Conservation (phyloP, 2,329 filamentous ascomycete genomes). For the Phaeomoniella chlamydospora region DNA sequence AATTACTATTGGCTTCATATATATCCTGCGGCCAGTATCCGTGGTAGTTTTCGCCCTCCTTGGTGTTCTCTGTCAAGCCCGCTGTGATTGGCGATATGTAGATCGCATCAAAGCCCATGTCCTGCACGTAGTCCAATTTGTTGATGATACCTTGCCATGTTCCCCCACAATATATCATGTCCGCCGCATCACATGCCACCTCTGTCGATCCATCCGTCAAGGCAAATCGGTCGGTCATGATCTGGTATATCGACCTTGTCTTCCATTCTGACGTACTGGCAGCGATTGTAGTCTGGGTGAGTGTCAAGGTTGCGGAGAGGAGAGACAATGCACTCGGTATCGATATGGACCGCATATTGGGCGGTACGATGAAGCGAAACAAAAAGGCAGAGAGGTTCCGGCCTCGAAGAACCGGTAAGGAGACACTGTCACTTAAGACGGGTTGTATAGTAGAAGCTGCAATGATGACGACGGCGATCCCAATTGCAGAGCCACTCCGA, state of each 20-base stretch:
- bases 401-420: not conserved
- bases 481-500: too few species aligned
- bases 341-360: not conserved
- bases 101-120: conserved; percentile 33
- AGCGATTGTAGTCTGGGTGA: conserved; percentile 7
- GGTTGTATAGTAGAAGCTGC: too few species aligned
- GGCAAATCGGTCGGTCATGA: conserved; percentile 31
- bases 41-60: conserved; percentile 32
- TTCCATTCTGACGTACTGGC: conserved; percentile 21
- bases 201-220: conserved; percentile 22
- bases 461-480: too few species aligned
- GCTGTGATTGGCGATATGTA: conserved; percentile 29
- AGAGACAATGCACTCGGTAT: not conserved
- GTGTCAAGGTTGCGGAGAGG: not conserved
- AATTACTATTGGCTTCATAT: conserved; percentile 32
- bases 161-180: conserved; percentile 32
- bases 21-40: conserved; percentile 36
- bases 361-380: too few species aligned
- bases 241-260: conserved; percentile 28
- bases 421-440: too few species aligned
- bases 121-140: conserved; percentile 35
- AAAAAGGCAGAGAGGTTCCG: not conserved
- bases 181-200: conserved; percentile 15
- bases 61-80: conserved; percentile 20
- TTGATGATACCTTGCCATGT: conserved; percentile 34